These are phyloP conservation scores for Taiozyma sp. DNA, from an alignment of 1,139 yeast species.

Conservation along the genomic window DNA sequence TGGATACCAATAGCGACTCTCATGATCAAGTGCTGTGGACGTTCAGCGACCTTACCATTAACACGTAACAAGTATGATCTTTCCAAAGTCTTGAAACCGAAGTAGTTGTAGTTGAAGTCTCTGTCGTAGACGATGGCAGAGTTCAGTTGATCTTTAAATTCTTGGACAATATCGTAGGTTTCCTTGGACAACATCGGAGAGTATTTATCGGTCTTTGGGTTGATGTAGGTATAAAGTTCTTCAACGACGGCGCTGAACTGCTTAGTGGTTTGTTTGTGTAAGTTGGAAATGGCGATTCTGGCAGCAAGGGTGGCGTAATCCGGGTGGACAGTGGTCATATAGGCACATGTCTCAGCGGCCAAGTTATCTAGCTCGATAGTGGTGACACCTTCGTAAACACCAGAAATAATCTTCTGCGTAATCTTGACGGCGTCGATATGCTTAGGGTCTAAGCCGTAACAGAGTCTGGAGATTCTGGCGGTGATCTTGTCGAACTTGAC, in stretches of 20 bases:
- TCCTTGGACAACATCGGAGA: constrained; percentile 82
- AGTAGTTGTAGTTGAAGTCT: constrained; percentile 76
- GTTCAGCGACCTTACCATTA: constrained; percentile 72
- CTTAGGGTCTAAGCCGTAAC: constrained; percentile 77
- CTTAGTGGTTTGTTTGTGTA: constrained; percentile 94
- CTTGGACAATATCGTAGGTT: constrained; percentile 55
- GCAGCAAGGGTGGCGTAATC: constrained; percentile 96
- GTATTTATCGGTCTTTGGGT: constrained; percentile 65
- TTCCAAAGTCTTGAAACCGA: constrained; percentile 84
- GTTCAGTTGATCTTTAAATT: constrained; percentile 65
- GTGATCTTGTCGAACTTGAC: constrained; percentile 77
- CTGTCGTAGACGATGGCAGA: constrained; percentile 80
- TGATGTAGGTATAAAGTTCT: constrained; percentile 60
- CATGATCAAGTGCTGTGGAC: constrained; percentile 89
- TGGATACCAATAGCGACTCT: constrained; percentile 89
- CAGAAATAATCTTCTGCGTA: constrained; percentile 83
- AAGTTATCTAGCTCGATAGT: constrained; percentile 91
- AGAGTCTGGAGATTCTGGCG: constrained; percentile 57
- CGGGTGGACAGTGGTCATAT: constrained; percentile 96
- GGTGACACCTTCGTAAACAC: constrained; percentile 94
- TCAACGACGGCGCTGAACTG: constrained; percentile 76
- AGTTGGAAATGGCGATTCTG: constrained; percentile 89
- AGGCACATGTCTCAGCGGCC: constrained; percentile 98
- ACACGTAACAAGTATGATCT: constrained; percentile 73
- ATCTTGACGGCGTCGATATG: constrained; percentile 88